Base-by-base conservation (phyloP, 106 monocot genomes). In the Gastrodia elata region DNA sequence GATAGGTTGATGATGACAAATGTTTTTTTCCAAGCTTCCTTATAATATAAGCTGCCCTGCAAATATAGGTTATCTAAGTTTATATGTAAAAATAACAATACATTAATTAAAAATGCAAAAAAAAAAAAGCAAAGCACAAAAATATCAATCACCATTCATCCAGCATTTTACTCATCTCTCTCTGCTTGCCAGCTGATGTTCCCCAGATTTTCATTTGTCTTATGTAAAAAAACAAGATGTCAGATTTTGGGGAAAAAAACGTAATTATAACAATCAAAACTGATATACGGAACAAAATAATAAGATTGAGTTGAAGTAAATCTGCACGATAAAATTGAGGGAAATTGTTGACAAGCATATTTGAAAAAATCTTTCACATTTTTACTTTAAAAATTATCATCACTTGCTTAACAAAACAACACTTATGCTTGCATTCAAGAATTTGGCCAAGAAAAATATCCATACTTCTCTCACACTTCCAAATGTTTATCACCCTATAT, bases 201-300 rank as follows among this genome's bases (percentile, higher is more conserved):
- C 93, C 88, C 91, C 90, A 98, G 68, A 38, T 93, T 73, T 84
- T 90, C 93, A 98, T 88, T 80, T 93, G 98, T 82, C 98, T 98
- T 74, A 32, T n/a, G 32, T 65, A 82, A 73, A 79, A 80, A 2
- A 77, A 30, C 49, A 71, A 26, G 40, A 80, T 15, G 33, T 35
- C 71, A 22, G 34, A n/a, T n/a, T 28, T 73, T 6, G 14, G 64
- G 35, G 18, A 77, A 38, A 39, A 38, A 25, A 46, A 18, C 14
- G 16, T 72, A 49, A 67, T 38, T 6, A 67, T 18, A 20, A 67
- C 38, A 38, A 67, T 67, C 6, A 67, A 30, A 61, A 61, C 32
- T 61, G 55, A 55, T n/a, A 22, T 55, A 55, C 3, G 18, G 18
- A 0, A 25, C 6, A 18, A 55, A 55, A 44, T 20, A 5, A 42